These are phyloP conservation scores for Tricholoma bakamatsutake DNA, from an alignment of 768 basidiomycete species.

Conservation along the genomic window DNA sequence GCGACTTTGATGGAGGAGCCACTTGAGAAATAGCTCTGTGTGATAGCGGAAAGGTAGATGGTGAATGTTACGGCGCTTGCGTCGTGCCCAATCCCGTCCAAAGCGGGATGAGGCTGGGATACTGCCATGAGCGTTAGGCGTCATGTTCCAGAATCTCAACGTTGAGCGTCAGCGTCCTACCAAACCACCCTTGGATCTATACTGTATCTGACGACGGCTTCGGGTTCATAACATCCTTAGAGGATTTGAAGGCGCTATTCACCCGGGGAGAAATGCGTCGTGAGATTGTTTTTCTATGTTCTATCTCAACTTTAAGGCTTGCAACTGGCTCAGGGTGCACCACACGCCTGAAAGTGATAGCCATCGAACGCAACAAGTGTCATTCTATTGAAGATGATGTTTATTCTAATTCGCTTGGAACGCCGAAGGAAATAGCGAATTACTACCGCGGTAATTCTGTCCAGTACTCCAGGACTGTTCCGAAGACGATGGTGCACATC, in stretches of 20 bases:
- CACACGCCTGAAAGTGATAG: constrained; percentile 75
- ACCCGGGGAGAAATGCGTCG: constrained; percentile 76
- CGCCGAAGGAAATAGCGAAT: constrained; percentile 54
- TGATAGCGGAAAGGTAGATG: no score
- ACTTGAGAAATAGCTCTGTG: no score
- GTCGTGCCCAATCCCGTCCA: no score
- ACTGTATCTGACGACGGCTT: constrained; percentile 51
- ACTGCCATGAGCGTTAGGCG: constrained; percentile 47
- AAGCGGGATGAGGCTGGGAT: constrained; percentile 15
- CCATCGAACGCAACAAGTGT: constrained; percentile 72
- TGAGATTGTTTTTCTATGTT: constrained; percentile 32
- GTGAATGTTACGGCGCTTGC: no score
- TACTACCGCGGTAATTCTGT: constrained; percentile 78
- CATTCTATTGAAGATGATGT: constrained; percentile 65
- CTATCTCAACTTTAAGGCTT: no score
- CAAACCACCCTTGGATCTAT: constrained; percentile 59
- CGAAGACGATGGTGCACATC: constrained; percentile 83
- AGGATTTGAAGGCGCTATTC: constrained; percentile 60
- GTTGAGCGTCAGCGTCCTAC: constrained; percentile 50
- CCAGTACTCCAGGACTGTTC: constrained; percentile 73
- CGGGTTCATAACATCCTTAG: constrained; percentile 56
- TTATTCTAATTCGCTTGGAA: constrained; percentile 71
- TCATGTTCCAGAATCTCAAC: constrained; percentile 51
- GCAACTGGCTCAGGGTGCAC: constrained; percentile 71
- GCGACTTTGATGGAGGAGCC: no score